A percentile compares a stretch with the other conserved stretches of the same genome.
These are phyloP conservation scores for Monilinia polystroma DNA, from an alignment of 2,329 filamentous ascomycete species.

Conservation along the genomic window DNA sequence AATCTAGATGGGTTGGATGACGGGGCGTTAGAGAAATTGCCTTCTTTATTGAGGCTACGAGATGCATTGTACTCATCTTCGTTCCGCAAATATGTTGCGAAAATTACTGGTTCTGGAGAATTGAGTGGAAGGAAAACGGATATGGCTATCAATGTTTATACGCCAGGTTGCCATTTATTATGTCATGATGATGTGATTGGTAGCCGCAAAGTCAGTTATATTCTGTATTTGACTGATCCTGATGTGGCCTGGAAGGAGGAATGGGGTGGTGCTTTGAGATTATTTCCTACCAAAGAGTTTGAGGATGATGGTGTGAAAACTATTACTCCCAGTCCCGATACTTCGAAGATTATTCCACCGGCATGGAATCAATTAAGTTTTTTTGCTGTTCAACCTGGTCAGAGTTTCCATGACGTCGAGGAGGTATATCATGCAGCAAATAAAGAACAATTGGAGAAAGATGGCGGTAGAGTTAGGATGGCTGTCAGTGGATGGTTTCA, in stretches of 20 bases:
- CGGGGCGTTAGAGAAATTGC: slow-evolving; percentile 78
- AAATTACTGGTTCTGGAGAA: slow-evolving; percentile 81
- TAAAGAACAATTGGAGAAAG: slow-evolving; percentile 59
- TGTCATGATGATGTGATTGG: slow-evolving; percentile 99
- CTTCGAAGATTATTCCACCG: slow-evolving; percentile 80
- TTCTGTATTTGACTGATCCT: slow-evolving; percentile 91
- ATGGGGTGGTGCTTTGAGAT: slow-evolving; percentile 88
- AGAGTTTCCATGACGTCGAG: slow-evolving; percentile 98
- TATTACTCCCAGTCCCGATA: slow-evolving; percentile 76
- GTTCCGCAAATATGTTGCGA: slow-evolving; percentile 86
- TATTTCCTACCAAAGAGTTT: slow-evolving; percentile 71
- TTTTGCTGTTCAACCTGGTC: slow-evolving; percentile 96
- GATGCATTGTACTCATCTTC: slow-evolving; percentile 89
- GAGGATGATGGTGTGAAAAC: slow-evolving; percentile 70
- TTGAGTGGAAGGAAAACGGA: slow-evolving; percentile 93
- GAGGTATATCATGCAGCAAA: slow-evolving; percentile 79
- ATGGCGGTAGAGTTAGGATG: slow-evolving; percentile 84
- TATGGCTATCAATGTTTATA: slow-evolving; percentile 99
- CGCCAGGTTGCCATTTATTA: slow-evolving; percentile 88
- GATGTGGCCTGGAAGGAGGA: slow-evolving; percentile 85
- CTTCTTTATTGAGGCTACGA: slow-evolving; percentile 86
- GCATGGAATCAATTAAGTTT: slow-evolving; percentile 98
- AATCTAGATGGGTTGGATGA: slow-evolving; percentile 94
- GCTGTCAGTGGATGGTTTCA: slow-evolving; percentile 99
- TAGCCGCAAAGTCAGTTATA: slow-evolving; percentile 93